These are phyloP conservation scores for Candolleomyces aberdarensis DNA, from an alignment of 768 basidiomycete species.

Conservation along the genomic window DNA sequence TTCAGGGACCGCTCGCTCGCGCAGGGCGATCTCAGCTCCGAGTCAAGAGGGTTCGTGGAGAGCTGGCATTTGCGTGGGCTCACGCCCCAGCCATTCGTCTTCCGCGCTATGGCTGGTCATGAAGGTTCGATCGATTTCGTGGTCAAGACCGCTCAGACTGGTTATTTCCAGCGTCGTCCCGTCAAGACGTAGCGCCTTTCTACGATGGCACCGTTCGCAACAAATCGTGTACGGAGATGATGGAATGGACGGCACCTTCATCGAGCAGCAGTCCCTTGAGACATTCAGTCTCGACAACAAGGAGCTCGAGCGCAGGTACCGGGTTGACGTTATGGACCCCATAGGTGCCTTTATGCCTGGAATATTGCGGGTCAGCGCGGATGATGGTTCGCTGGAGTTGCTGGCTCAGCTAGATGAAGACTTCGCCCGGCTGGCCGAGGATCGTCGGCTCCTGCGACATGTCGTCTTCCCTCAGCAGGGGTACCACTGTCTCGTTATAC, in stretches of 20 bases:
- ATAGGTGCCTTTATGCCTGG: constrained; percentile 75
- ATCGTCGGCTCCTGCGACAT: constrained; percentile 73
- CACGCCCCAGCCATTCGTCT: no score
- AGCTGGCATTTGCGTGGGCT: no score
- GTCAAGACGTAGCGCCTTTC: constrained; percentile 97
- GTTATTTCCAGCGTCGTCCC: constrained; percentile 97
- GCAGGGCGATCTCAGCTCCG: no score
- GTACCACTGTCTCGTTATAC: constrained; percentile 71
- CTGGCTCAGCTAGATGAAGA: constrained; percentile 81
- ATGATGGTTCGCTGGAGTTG: constrained; percentile 77
- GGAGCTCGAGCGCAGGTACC: constrained; percentile 87
- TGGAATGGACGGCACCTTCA: constrained; percentile 97
- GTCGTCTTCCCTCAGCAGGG: constrained; percentile 79
- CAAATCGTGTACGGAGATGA: constrained; percentile 97
- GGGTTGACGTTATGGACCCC: constrained; percentile 91
- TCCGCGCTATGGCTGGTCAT: no score
- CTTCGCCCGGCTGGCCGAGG: constrained; percentile 60
- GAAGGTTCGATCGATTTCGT: no score
- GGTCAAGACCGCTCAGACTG: no score
- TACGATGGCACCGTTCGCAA: constrained; percentile 99
- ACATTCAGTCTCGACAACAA: constrained; percentile 78
- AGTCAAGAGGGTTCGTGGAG: no score
- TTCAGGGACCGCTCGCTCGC: no score
- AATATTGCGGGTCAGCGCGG: constrained; percentile 82
- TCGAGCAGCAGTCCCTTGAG: constrained; percentile 93